These are phyloP conservation scores for Cephalotrichum gorgonifer DNA, from an alignment of 2,329 filamentous ascomycete genomes.

Conservation along the genomic window DNA sequence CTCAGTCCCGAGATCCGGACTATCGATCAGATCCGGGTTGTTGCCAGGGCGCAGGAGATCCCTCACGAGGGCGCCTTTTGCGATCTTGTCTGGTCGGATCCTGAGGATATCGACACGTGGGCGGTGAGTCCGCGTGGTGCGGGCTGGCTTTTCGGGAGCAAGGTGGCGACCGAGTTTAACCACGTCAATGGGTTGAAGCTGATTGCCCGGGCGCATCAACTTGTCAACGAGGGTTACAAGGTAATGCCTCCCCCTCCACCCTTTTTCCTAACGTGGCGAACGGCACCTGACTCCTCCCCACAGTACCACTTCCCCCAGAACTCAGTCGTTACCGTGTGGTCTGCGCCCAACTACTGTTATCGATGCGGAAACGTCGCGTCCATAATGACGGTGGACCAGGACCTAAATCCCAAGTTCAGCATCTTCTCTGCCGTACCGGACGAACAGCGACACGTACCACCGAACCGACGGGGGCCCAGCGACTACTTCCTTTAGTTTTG, in stretches of 20 bases:
- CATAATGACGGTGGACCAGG: slow-evolving; percentile 83
- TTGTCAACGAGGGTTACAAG: slow-evolving; percentile 98
- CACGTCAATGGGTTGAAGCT: slow-evolving; percentile 94
- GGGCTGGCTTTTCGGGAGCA: slow-evolving; percentile 96
- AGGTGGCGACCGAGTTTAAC: slow-evolving; percentile 95
- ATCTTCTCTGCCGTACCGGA: slow-evolving; percentile 88
- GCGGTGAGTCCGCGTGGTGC: slow-evolving; percentile 87
- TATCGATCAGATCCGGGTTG: slow-evolving; percentile 98
- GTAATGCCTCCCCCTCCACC: slow-evolving; percentile 29
- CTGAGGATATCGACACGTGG: slow-evolving; percentile 95
- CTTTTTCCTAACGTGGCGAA: background rate
- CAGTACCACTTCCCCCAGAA: slow-evolving; percentile 91
- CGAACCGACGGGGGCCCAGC: slow-evolving; percentile 54
- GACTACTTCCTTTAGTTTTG: slow-evolving; percentile 56
- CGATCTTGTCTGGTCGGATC: slow-evolving; percentile 95
- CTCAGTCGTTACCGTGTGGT: slow-evolving; percentile 97
- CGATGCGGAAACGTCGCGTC: slow-evolving; percentile 94
- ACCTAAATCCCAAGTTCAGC: slow-evolving; percentile 82
- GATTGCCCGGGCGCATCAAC: slow-evolving; percentile 92
- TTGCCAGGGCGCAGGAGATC: slow-evolving; percentile 94
- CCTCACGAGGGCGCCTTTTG: slow-evolving; percentile 98
- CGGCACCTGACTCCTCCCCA: slow-evolving; percentile 13
- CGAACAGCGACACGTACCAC: slow-evolving; percentile 69
- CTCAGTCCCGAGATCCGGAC: slow-evolving; percentile 86
- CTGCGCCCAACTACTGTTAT: slow-evolving; percentile 91